Percentiles rank a stretch among this genome's conserved stretches.
Conservation (phyloP, 768 basidiomycete genomes). For the Podaxis rugospora region DNA sequence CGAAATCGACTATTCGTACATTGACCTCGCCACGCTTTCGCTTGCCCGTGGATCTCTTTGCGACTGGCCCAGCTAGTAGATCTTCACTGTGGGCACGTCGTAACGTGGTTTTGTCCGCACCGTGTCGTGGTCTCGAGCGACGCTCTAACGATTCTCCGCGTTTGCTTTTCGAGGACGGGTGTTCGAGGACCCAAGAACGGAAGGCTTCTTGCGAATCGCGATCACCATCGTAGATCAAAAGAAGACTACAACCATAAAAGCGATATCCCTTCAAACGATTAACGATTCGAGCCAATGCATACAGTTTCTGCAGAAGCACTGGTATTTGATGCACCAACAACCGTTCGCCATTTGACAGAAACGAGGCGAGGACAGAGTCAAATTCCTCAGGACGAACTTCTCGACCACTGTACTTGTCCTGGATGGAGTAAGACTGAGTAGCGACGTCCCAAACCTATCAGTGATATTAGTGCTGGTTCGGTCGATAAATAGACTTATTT, state of each 20-base stretch:
- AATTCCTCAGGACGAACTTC: conserved; percentile 87
- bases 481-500: conserved; percentile 24
- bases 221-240: conserved; percentile 98
- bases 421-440: conserved; percentile 80
- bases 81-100: conserved; percentile 82
- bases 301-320: conserved; percentile 82
- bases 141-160: conserved; percentile 79
- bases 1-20: conserved; percentile 97
- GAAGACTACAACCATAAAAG: conserved; percentile 95
- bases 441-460: conserved; percentile 87
- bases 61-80: conserved; percentile 61
- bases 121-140: conserved; percentile 37
- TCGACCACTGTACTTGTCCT: conserved; percentile 96
- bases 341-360: conserved; percentile 79
- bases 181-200: conserved; percentile 55
- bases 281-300: conserved; percentile 90
- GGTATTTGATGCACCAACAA: conserved; percentile 93
- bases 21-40: conserved; percentile 88
- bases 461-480: neutral
- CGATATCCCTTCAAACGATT: conserved; percentile 89
- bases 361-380: conserved; percentile 72
- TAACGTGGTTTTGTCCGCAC: conserved; percentile 42
- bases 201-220: conserved; percentile 78
- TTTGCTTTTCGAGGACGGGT: conserved; percentile 64
- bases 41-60: conserved; percentile 57